phyloP scores from a whole-genome alignment of 2,329 filamentous ascomycete species.

The Trichoderma sp. region DNA sequence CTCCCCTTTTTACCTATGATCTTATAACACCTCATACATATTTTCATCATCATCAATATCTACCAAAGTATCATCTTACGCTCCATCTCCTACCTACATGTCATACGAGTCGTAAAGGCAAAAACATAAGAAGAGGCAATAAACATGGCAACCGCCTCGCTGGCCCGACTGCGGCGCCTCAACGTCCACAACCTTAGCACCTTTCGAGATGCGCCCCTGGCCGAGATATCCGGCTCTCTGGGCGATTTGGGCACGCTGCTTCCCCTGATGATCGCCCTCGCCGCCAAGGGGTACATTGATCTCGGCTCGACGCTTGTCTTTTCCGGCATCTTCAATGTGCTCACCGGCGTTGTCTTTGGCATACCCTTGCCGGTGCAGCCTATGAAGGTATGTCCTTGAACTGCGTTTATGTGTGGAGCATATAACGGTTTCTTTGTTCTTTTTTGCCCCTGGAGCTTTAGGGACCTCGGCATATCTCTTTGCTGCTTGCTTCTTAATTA shows the following conservation, averaged over 20 bases:
- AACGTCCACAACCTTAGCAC: conserved; percentile 55
- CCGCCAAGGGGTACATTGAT: conserved; percentile 76
- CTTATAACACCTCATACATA: not conserved
- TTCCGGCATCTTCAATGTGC: conserved; percentile 82
- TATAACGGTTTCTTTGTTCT: too few relatives aligned
- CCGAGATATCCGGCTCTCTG: conserved; percentile 84
- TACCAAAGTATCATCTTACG: not conserved
- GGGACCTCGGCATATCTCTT: not conserved
- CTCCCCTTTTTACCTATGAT: not conserved
- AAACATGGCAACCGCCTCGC: conserved; percentile 36
- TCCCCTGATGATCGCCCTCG: conserved; percentile 85
- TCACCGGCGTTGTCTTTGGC: conserved; percentile 81
- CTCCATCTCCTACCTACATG: not conserved
- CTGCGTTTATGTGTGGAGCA: not conserved
- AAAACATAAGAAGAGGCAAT: not conserved
- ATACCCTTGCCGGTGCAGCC: conserved; percentile 91
- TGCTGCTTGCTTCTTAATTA: not conserved
- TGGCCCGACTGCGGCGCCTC: conserved; percentile 38
- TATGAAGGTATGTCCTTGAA: conserved; percentile 58
- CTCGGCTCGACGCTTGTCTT: conserved; percentile 85
- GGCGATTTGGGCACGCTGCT: conserved; percentile 90
- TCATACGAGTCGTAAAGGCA: not conserved
- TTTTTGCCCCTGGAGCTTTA: not conserved
- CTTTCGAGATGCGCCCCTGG: conserved; percentile 51
- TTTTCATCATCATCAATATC: not conserved